These are phyloP conservation scores for Penicillium thymicola DNA, from an alignment of 2,329 filamentous ascomycete species.

Conservation along the genomic window DNA sequence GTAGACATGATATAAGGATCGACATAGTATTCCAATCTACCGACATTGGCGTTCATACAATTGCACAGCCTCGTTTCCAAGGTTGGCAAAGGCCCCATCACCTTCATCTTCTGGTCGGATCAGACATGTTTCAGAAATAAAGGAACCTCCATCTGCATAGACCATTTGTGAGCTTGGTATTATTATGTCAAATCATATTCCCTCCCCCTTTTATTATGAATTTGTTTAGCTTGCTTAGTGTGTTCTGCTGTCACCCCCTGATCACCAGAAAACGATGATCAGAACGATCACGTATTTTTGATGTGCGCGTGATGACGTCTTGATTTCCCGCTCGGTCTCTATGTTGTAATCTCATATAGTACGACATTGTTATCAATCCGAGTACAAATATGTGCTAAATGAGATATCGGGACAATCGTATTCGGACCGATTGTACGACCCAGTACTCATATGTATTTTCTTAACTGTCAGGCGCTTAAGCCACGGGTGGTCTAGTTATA, in stretches of 20 bases:
- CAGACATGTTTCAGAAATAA: constrained; percentile 9
- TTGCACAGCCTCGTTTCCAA: constrained; percentile 16
- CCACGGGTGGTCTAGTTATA: neutral
- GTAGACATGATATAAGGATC: constrained; percentile 5
- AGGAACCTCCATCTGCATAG: neutral
- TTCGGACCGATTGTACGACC: neutral
- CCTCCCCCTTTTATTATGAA: neutral
- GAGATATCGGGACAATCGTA: neutral
- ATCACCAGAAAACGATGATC: constrained; percentile 9
- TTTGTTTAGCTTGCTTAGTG: neutral
- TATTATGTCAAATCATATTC: neutral
- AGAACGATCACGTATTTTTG: neutral
- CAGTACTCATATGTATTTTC: neutral
- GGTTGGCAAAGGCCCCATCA: neutral
- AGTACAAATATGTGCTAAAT: neutral
- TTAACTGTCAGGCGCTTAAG: neutral
- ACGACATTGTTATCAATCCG: neutral
- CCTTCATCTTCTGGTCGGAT: neutral
- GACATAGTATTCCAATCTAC: constrained; percentile 5
- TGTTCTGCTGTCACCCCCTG: neutral
- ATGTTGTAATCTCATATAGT: neutral
- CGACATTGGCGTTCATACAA: constrained; percentile 2
- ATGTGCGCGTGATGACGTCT: constrained; percentile 5
- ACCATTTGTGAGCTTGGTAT: constrained; percentile 1
- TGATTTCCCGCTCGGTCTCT: neutral